A percentile compares a stretch with the other conserved stretches of the same genome.
These are phyloP conservation scores for Eremomyces bilateralis DNA, from an alignment of 495 filamentous ascomycete species.

Conservation along the genomic window DNA sequence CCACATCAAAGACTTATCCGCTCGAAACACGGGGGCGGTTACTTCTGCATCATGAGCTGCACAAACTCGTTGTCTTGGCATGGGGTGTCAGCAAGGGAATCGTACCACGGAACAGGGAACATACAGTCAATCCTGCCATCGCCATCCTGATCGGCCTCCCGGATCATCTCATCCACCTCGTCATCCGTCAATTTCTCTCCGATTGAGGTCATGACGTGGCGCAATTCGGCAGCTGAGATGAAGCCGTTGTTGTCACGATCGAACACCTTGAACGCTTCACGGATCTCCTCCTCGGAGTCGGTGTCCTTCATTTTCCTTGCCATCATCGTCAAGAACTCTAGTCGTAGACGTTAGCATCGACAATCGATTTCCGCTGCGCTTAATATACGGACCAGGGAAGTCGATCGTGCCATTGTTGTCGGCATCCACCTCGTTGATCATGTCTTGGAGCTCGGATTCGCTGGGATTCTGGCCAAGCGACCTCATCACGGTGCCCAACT, in stretches of 20 bases:
- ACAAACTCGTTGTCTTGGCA: constrained; percentile 93
- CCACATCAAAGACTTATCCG: too few species aligned
- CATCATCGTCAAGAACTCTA: constrained; percentile 99
- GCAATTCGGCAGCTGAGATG: constrained; percentile 92
- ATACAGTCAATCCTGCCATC: constrained; percentile 92
- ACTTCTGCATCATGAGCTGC: constrained; percentile 99
- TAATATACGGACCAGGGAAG: constrained; percentile 61
- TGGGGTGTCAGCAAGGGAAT: constrained; percentile 9
- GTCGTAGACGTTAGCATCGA: too few species aligned
- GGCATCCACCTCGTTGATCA: constrained; percentile 99
- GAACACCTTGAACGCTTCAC: constrained; percentile 89
- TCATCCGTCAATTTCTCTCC: constrained; percentile 99
- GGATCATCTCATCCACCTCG: constrained; percentile 99
- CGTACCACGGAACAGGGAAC: too few species aligned
- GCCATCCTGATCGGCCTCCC: constrained; percentile 96
- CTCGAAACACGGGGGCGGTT: too few species aligned
- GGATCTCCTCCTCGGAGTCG: constrained; percentile 97
- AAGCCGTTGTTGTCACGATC: constrained; percentile 99
- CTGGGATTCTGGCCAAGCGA: constrained; percentile 99
- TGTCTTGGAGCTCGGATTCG: constrained; percentile 96
- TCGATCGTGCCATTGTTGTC: constrained; percentile 99
- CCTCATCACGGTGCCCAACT: constrained; percentile 97
- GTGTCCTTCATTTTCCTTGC: constrained; percentile 99
- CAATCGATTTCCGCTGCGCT: too few species aligned
- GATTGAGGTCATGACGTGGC: constrained; percentile 98